phyloP scores from a whole-genome alignment of 129 eudicot genomes.

The Mikania micrantha region DNA sequence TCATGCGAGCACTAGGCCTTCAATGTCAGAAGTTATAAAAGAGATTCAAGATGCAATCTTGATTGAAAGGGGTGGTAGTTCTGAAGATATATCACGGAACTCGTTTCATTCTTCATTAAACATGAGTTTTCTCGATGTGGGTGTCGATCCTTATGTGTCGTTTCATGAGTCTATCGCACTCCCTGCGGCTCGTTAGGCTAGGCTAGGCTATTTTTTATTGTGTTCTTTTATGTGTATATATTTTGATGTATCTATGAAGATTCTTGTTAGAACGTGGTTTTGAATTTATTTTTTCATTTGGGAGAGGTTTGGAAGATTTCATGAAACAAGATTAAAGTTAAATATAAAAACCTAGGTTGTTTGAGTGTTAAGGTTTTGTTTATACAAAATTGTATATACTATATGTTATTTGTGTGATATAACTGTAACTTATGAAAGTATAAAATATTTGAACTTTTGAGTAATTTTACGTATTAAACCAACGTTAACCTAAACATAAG shows the following conservation, averaged over 20 bases:
- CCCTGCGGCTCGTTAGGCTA: constrained; percentile 1
- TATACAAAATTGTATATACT: no score
- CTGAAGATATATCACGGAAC: constrained; percentile 73
- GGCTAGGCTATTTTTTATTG: background rate
- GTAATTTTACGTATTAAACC: no score
- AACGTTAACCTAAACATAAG: no score
- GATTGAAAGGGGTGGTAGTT: constrained; percentile 74
- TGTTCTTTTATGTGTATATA: background rate
- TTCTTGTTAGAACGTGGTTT: background rate
- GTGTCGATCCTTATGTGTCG: constrained; percentile 53
- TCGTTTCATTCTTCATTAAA: constrained; percentile 32
- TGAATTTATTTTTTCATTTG: background rate
- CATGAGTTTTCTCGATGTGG: constrained; percentile 60
- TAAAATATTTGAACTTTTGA: no score
- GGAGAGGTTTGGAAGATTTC: no score
- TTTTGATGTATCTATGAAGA: background rate
- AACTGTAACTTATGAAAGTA: no score
- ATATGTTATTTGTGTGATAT: no score
- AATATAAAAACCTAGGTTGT: no score
- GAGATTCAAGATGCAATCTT: constrained; percentile 89
- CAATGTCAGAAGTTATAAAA: constrained; percentile 91
- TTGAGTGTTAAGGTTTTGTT: no score
- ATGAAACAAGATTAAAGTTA: no score
- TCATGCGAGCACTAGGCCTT: constrained; percentile 80
- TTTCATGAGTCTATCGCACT: constrained; percentile 58